Conservation (phyloP, 805 yeast genomes). For the Isabelozyma rhagii region DNA sequence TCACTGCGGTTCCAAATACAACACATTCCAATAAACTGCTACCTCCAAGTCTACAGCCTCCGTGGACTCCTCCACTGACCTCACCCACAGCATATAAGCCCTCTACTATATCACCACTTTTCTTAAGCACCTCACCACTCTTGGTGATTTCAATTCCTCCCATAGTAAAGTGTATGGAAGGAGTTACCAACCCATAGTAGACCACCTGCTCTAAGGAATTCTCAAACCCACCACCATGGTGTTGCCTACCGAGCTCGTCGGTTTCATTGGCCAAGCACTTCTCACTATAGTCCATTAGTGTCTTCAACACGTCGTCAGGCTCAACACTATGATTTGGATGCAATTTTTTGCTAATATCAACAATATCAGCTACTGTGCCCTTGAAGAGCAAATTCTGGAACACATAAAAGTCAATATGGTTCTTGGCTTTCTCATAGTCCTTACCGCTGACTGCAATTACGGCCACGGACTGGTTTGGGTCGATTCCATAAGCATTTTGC, state of each 20-base stretch:
- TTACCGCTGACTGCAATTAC: constrained; percentile 36
- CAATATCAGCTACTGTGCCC: constrained; percentile 19
- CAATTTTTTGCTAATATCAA: constrained; percentile 7
- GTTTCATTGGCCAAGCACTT: constrained; percentile 17
- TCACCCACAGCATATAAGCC: constrained; percentile 67
- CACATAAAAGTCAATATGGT: constrained; percentile 51
- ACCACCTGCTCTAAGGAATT: constrained; percentile 15
- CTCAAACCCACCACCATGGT: constrained; percentile 19
- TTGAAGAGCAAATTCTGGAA: constrained; percentile 21
- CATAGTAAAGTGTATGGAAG: constrained; percentile 33
- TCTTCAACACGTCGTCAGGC: constrained; percentile 4
- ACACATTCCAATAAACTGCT: constrained; percentile 58
- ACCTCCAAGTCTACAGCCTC: constrained; percentile 59
- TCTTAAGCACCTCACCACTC: constrained; percentile 14
- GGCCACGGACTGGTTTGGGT: constrained; percentile 11
- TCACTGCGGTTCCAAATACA: constrained; percentile 45
- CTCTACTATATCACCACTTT: constrained; percentile 25
- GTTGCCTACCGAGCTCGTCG: constrained; percentile 27
- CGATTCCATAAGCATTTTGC: constrained; percentile 4
- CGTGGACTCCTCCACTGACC: constrained; percentile 68
- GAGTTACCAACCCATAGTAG: constrained; percentile 53
- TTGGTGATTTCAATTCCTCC: constrained; percentile 22
- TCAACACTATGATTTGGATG: constrained; percentile 9
- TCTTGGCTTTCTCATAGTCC: constrained; percentile 42
- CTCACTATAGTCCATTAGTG: constrained; percentile 14